Evolutionary conservation across 1,284 basidiomycete species (phyloP), one percentile per base, ranked within the genome.

Genomic region (Cryptococcus sp.): DNA sequence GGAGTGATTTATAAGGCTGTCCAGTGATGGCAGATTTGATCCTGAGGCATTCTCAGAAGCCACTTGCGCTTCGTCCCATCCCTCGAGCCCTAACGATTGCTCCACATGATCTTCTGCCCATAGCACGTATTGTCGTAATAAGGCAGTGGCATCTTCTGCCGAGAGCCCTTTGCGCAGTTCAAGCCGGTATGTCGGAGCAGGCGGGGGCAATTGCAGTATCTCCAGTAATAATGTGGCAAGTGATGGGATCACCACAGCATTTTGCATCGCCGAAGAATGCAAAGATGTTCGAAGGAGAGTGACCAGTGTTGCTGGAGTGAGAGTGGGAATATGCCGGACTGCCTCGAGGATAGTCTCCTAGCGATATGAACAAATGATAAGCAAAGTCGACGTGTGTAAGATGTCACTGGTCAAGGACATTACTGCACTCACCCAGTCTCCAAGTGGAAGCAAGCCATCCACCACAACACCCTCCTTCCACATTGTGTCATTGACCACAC

Each of bases 371-470:
- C 29, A 34, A 2, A 34, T 34, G 29, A 10, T 16, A 17, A 46
- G 16, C n/a, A 48, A 10, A 29, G 39, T 46, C 22, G 43, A 45
- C 38, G 39, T 22, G 16, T 29, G 29, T 10, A 10, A 34, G 22
- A 40, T 13, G 23, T 46, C 38, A 46, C 46, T 25, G 8, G 8
- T 17, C 23, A 11, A 46, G 26, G 6, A 29, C n/a, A 19, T 26
- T 29, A 44, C 6, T 22, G 13, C 19, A 69, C 73, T 62, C 50
- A 76, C 74, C 74, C 72, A 76, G 58, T 78, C 76, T 4, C 62
- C 64, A 6, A 66, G 55, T 10, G 70, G 64, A 15, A 77, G 54
- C 13, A 78, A 62, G 0, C 63, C 75, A 25, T 62, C 66, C 11
- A 58, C 56, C 10, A 76, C 61, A 8, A 77, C 60, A 25, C 74